Evolutionary conservation across 345 rosid species (phyloP).

Genomic region (Lagerstroemia speciosa): DNA sequence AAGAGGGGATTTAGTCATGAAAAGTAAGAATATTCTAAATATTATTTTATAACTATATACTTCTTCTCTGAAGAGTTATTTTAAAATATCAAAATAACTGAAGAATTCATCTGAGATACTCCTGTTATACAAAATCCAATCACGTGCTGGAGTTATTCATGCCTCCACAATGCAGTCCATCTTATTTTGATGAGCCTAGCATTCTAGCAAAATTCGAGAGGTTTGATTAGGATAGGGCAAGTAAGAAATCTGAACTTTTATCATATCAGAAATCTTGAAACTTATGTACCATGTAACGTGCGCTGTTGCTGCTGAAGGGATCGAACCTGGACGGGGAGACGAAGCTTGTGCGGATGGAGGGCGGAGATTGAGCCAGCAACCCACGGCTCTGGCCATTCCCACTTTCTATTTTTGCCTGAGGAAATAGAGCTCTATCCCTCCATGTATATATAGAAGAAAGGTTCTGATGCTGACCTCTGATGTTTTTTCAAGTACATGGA

Average conservation of each 20-base stretch:
- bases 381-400: constrained; percentile 30
- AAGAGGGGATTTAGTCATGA: no score
- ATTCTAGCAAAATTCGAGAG: background rate
- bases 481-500: no score
- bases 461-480: background rate
- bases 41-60: no score
- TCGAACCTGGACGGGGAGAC: constrained; percentile 1
- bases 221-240: background rate
- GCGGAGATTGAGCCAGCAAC: constrained; percentile 39
- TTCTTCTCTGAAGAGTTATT: no score
- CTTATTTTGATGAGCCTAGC: background rate
- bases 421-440: background rate
- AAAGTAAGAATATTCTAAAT: no score
- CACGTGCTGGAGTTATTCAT: background rate
- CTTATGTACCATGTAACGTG: constrained; percentile 17
- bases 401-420: background rate
- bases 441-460: background rate
- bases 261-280: background rate
- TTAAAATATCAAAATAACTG: no score
- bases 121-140: background rate
- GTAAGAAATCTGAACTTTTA: background rate
- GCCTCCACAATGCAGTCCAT: no score
- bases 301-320: background rate
- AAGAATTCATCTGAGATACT: no score
- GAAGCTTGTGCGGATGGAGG: constrained; percentile 12